phyloP scores from a whole-genome alignment of 768 basidiomycete genomes.

The Exidia glandulosa region DNA sequence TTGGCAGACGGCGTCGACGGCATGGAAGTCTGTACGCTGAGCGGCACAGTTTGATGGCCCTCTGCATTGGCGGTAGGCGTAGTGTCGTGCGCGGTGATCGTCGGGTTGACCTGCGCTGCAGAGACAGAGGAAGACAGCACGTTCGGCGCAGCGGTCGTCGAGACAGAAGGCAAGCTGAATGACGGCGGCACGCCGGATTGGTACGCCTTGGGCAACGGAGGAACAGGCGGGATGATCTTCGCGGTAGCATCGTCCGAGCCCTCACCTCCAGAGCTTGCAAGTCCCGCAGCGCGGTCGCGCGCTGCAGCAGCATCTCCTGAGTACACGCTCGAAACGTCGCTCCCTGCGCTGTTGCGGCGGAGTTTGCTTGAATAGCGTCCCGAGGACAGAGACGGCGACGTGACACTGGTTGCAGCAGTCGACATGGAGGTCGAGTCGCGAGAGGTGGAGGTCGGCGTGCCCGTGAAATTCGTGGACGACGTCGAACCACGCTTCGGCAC shows the following conservation, averaged over 20 bases:
- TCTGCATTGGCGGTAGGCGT: neutral
- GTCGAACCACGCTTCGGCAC: slow-evolving; percentile 82
- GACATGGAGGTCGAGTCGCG: slow-evolving; percentile 81
- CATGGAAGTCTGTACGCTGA: neutral
- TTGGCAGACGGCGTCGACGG: slow-evolving; percentile 2
- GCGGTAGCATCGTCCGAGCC: slow-evolving; percentile 37
- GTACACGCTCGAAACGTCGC: slow-evolving; percentile 69
- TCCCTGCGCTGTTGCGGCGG: slow-evolving; percentile 73
- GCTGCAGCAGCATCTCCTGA: slow-evolving; percentile 49
- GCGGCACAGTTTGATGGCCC: neutral
- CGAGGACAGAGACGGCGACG: slow-evolving; percentile 49
- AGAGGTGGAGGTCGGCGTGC: slow-evolving; percentile 63
- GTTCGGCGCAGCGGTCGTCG: slow-evolving; percentile 19
- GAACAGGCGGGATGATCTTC: slow-evolving; percentile 80
- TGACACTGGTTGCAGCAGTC: slow-evolving; percentile 54
- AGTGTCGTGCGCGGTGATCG: slow-evolving; percentile 11
- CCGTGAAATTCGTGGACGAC: slow-evolving; percentile 77
- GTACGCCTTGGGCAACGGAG: slow-evolving; percentile 81
- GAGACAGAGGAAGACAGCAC: slow-evolving; percentile 24
- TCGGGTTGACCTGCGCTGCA: slow-evolving; percentile 26
- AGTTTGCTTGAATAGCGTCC: slow-evolving; percentile 64
- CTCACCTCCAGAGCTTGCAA: slow-evolving; percentile 35
- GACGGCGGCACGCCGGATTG: slow-evolving; percentile 58
- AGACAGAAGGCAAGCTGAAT: slow-evolving; percentile 44
- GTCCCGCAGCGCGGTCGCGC: slow-evolving; percentile 57